These are phyloP conservation scores for Chaetomium olivaceum DNA, from an alignment of 2,329 filamentous ascomycete genomes.

Conservation along the genomic window DNA sequence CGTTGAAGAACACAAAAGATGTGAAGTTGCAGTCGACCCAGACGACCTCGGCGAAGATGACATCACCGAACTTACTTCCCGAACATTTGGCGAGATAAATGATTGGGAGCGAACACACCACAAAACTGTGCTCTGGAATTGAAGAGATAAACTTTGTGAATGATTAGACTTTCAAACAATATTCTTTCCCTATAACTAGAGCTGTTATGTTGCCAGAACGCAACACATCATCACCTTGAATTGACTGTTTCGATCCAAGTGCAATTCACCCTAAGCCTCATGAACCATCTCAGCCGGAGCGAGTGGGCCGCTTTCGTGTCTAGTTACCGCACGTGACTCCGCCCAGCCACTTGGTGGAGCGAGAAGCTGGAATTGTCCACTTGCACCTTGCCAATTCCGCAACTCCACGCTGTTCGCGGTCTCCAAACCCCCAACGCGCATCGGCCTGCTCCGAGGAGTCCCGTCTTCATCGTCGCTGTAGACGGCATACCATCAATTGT, in stretches of 20 bases:
- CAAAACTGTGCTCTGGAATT: neutral
- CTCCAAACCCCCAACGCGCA: constrained; percentile 22
- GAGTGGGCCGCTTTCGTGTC: neutral
- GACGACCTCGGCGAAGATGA: neutral
- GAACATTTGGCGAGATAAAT: neutral
- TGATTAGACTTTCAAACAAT: neutral
- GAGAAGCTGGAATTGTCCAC: neutral
- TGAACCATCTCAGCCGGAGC: neutral
- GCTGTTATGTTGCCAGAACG: neutral
- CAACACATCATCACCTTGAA: neutral
- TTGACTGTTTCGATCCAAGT: neutral
- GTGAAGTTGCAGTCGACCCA: neutral
- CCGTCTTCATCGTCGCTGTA: constrained; percentile 12
- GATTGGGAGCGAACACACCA: too few species aligned
- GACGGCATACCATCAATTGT: constrained; percentile 34
- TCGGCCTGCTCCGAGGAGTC: constrained; percentile 23
- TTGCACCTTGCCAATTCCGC: constrained; percentile 8
- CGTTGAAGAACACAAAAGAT: neutral
- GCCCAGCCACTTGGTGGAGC: constrained; percentile 10
- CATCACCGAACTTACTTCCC: neutral
- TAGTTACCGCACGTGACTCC: constrained; percentile 10
- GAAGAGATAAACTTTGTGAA: neutral
- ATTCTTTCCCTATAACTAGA: neutral
- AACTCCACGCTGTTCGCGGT: constrained; percentile 24
- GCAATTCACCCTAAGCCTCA: neutral